A percentile compares a stretch with the other conserved stretches of the same genome.
Evolutionary conservation across 179 eudicot genomes (phyloP).

Genomic region (Beta lomatogona): DNA sequence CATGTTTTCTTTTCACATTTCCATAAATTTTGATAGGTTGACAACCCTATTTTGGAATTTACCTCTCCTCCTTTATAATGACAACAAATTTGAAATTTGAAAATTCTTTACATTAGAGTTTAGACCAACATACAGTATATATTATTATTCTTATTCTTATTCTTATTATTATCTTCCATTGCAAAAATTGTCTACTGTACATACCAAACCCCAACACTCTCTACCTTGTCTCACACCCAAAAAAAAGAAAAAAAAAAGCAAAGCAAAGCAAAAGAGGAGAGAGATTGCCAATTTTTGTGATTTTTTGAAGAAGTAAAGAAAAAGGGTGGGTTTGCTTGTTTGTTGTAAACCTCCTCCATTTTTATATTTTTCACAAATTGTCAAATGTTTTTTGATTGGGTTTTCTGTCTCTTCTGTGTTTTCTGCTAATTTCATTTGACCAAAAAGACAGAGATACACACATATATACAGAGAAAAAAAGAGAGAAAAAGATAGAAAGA

Average conservation of each 20-base stretch:
- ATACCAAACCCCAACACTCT: slow-evolving; percentile 16
- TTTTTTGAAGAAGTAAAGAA: not conserved
- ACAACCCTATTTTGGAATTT: too few species aligned
- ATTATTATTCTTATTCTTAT: not conserved
- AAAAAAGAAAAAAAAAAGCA: not conserved
- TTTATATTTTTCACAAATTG: not conserved
- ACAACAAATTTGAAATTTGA: not conserved
- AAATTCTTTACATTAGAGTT: not conserved
- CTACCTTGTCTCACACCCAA: slow-evolving; percentile 1
- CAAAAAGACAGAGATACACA: not conserved
- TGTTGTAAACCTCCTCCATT: slow-evolving; percentile 2
- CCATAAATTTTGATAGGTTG: too few species aligned
- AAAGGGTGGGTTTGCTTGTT: not conserved
- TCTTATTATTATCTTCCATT: not conserved
- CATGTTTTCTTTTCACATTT: too few species aligned
- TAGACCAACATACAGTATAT: not conserved
- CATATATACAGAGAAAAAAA: not conserved
- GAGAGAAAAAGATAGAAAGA: not conserved
- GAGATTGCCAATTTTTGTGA: not conserved
- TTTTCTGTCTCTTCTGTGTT: not conserved
- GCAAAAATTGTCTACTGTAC: slow-evolving; percentile 1
- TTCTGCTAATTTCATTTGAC: not conserved
- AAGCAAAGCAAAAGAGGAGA: not conserved
- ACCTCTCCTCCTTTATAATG: too few species aligned
- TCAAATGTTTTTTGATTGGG: not conserved